A percentile compares a stretch with the other conserved stretches of the same genome.
Conservation (phyloP, 2,329 filamentous ascomycete species). For the Nigrospora oryzae region DNA sequence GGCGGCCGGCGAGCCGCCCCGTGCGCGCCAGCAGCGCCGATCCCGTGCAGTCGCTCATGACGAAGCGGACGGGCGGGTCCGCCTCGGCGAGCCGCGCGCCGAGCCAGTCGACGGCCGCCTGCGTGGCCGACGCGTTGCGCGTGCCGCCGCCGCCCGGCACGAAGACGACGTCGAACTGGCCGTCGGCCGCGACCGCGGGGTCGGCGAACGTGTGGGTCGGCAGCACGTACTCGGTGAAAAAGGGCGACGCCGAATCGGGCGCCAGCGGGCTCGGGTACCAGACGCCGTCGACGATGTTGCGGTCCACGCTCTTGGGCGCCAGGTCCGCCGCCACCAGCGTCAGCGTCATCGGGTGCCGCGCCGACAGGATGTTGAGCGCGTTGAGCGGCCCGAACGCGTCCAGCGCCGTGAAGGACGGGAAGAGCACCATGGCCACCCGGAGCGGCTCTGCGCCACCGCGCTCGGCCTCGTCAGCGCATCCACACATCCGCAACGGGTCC, state of each 20-base stretch:
- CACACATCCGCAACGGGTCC: no score
- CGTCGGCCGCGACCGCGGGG: conserved; percentile 2
- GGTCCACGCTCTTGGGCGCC: conserved; percentile 12
- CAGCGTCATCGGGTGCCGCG: conserved; percentile 12
- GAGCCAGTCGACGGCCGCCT: conserved; percentile 13
- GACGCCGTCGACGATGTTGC: conserved; percentile 10
- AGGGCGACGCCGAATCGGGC: conserved; percentile 2
- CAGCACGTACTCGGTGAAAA: conserved; percentile 10
- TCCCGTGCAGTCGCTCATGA: conserved; percentile 13
- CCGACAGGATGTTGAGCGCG: conserved; percentile 15
- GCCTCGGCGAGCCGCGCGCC: conserved; percentile 5
- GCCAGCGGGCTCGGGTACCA: conserved; percentile 2
- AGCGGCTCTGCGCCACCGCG: conserved; percentile 5
- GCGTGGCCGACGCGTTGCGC: conserved; percentile 8
- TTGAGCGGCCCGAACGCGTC: conserved; percentile 20
- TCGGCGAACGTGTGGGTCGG: conserved; percentile 14
- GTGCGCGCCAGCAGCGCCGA: conserved; percentile 11
- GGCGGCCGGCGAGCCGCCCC: conserved; percentile 7
- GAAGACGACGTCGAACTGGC: conserved; percentile 11
- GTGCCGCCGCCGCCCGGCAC: conserved; percentile 13
- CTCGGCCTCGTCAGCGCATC: no score
- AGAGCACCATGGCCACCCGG: conserved; percentile 17
- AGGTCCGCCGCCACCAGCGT: conserved; percentile 13
- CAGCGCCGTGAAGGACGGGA: conserved; percentile 16
- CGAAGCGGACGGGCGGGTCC: conserved; percentile 3